Base-by-base conservation (phyloP, 176 grass and related monocot species). In the Hordeum marinum region DNA sequence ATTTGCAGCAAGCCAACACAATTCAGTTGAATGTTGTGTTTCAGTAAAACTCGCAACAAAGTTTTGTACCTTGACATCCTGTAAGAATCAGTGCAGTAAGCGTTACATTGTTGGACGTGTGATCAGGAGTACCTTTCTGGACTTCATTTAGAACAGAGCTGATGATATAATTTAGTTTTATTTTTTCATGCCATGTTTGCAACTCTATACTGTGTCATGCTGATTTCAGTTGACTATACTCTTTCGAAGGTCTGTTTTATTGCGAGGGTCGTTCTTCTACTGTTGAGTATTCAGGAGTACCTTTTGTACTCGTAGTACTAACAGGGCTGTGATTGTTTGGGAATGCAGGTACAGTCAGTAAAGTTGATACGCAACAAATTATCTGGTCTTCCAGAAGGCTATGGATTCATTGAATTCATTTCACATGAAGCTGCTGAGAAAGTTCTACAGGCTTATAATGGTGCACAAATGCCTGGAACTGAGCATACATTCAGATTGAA, bases 321-420 rank as follows among this genome's bases (percentile, higher is more conserved):
- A 78, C 25, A 78, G 32, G 20, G 8, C 43, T 86, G 6, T 31
- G 36, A 67, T 87, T 87, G 37, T 75, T 68, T 80, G 69, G 60
- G 83, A 80, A 25, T 37, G 75, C 85, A 98, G 95, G 91, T 98
- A 26, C 63, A 94, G 54, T 93, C 91, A 37, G 89, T 98, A 61
- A 98, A 98, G 80, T 87, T 98, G 77, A 98, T 98, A 82, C 93
- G 96, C 75, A 99, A 96, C 84, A 99, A 99, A 81, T 25, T 96
- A 70, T 92, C 96, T 60, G 82, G 90, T 64, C 86, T 95, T 82
- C 96, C 96, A 42, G 96, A 98, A 63, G 96, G 96, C 63, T 98
- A 98, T 90, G 96, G 96, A 15, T 98, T 98, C 82, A 94, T 98
- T 85, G 96, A 98, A 77, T 98, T 95, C 80, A 83, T 95, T 85